Conservation (phyloP, 306 rosid species). For the Vigna reflexopilosa region DNA sequence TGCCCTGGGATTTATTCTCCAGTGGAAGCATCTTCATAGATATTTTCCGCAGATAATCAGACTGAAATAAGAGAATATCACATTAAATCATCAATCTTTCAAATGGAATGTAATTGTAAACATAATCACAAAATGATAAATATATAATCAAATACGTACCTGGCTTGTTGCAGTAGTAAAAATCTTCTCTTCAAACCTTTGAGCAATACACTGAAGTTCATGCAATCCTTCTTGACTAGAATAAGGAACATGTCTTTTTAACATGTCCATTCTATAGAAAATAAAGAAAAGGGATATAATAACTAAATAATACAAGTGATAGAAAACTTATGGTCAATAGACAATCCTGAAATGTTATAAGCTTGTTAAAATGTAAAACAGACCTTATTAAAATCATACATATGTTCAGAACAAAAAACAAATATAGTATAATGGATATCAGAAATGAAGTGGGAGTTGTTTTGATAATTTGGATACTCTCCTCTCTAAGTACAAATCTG, state of each 20-base stretch:
- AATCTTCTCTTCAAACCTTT: slow-evolving; percentile 87
- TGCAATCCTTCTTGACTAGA: slow-evolving; percentile 72
- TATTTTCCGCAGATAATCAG: slow-evolving; percentile 61
- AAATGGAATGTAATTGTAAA: not conserved
- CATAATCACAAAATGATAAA: slow-evolving; percentile 17
- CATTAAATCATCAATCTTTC: slow-evolving; percentile 26
- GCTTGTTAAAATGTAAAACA: too few relatives aligned
- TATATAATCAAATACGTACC: slow-evolving; percentile 49
- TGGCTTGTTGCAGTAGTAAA: slow-evolving; percentile 71
- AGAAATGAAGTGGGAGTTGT: too few relatives aligned
- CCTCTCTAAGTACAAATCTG: too few relatives aligned
- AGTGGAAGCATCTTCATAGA: slow-evolving; percentile 58
- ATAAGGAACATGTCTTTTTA: slow-evolving; percentile 81
- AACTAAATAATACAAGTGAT: too few relatives aligned
- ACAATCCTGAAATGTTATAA: not conserved
- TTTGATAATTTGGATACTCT: too few relatives aligned
- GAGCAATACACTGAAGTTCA: slow-evolving; percentile 79
- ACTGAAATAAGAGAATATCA: slow-evolving; percentile 48
- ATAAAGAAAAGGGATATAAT: too few relatives aligned
- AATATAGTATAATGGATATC: too few relatives aligned
- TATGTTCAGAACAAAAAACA: too few relatives aligned
- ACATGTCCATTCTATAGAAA: not conserved
- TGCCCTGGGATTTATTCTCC: slow-evolving; percentile 73
- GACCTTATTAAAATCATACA: too few relatives aligned
- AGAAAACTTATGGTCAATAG: not conserved